Percentiles rank a stretch among this genome's conserved stretches.
Conservation (phyloP, 371 early-diverging fungal species). For the Globomyces sp. region DNA sequence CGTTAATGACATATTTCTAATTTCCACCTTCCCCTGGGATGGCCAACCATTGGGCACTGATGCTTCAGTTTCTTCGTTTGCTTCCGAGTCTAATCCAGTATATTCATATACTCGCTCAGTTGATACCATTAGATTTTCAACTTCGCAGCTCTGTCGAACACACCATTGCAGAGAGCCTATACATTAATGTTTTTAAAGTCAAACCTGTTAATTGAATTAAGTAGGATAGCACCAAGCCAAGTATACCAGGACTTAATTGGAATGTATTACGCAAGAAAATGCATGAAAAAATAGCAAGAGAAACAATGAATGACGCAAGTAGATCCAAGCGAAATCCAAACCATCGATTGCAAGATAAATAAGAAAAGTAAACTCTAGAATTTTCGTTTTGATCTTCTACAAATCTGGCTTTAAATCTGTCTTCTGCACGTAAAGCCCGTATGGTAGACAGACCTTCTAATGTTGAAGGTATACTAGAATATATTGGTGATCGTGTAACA, state of each 20-base stretch:
- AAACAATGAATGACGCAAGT: slow-evolving; percentile 26
- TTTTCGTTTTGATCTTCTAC: slow-evolving; percentile 43
- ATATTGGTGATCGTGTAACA: slow-evolving; percentile 46
- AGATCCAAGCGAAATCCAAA: slow-evolving; percentile 45
- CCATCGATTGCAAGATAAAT: slow-evolving; percentile 39
- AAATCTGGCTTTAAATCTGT: slow-evolving; percentile 52
- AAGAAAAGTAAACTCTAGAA: slow-evolving; percentile 40
- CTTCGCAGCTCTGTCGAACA: slow-evolving; percentile 20
- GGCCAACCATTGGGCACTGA: slow-evolving; percentile 36
- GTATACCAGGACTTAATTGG: slow-evolving; percentile 22
- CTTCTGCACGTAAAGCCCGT: slow-evolving; percentile 69
- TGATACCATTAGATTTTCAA: slow-evolving; percentile 23
- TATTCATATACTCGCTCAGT: slow-evolving; percentile 26
- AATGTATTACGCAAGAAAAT: not conserved
- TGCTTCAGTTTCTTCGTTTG: slow-evolving; percentile 23
- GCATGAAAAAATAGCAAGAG: slow-evolving; percentile 26
- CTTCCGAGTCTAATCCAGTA: slow-evolving; percentile 26
- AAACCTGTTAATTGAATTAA: slow-evolving; percentile 37
- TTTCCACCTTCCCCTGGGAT: slow-evolving; percentile 31
- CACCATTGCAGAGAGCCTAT: slow-evolving; percentile 12
- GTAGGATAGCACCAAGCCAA: slow-evolving; percentile 42
- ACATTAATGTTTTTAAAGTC: not conserved
- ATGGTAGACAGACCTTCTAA: slow-evolving; percentile 71
- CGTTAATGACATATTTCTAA: slow-evolving; percentile 29
- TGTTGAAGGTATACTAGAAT: slow-evolving; percentile 40